These are phyloP conservation scores for Zelopaecilomyces penicillatus DNA, from an alignment of 2,329 filamentous ascomycete genomes.

Conservation along the genomic window DNA sequence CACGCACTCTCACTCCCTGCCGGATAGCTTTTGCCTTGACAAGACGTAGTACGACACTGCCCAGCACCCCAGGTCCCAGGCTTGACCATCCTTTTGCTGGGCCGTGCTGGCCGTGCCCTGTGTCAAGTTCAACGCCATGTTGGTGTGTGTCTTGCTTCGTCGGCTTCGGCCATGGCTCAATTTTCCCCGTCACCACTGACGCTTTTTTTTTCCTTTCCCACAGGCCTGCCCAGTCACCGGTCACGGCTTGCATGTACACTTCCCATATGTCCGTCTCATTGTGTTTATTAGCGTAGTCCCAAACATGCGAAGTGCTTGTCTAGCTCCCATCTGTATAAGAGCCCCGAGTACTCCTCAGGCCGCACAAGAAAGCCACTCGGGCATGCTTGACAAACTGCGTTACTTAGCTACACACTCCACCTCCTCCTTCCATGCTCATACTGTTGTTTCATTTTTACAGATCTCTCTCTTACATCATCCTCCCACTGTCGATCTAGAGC, in stretches of 20 bases:
- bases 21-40: not conserved
- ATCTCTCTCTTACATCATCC: too few relatives aligned
- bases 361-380: slow-evolving; percentile 1
- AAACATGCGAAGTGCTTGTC: slow-evolving; percentile 3
- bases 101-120: slow-evolving; percentile 2
- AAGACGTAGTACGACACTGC: slow-evolving; percentile 6
- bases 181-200: too few relatives aligned
- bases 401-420: slow-evolving; percentile 1
- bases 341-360: slow-evolving; percentile 7
- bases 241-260: not conserved
- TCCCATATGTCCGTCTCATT: slow-evolving; percentile 1
- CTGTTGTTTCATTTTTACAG: too few relatives aligned
- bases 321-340: slow-evolving; percentile 10
- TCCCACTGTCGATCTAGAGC: too few relatives aligned
- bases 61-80: slow-evolving; percentile 7
- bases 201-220: not conserved
- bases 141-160: not conserved
- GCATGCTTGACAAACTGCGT: not conserved
- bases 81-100: not conserved
- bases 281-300: slow-evolving; percentile 5
- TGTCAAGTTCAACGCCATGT: slow-evolving; percentile 3
- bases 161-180: not conserved
- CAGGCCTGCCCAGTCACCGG: not conserved
- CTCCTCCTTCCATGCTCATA: not conserved
- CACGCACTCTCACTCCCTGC: slow-evolving; percentile 3